phyloP scores from a whole-genome alignment of 768 basidiomycete species.

The Suillus subaureus region DNA sequence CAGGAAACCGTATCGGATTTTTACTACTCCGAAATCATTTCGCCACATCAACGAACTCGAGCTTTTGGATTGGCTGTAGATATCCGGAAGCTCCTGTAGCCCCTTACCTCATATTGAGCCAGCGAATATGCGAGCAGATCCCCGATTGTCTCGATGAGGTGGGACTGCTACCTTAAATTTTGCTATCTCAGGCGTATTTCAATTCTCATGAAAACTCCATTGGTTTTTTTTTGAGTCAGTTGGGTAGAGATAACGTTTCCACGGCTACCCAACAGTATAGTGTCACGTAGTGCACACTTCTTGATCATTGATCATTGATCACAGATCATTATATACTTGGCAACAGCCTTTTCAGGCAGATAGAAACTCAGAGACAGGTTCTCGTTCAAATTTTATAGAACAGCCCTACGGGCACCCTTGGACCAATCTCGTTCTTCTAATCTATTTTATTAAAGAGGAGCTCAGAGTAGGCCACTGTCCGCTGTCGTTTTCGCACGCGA shows the following conservation, averaged over 20 bases:
- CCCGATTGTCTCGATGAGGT: not conserved
- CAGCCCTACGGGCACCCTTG: too few relatives aligned
- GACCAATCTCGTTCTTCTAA: too few relatives aligned
- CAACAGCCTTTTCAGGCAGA: not conserved
- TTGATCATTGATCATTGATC: not conserved
- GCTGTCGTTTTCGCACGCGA: too few relatives aligned
- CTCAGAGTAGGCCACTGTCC: too few relatives aligned
- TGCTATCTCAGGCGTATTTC: not conserved
- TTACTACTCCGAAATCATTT: slow-evolving; percentile 28
- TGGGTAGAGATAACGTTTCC: not conserved
- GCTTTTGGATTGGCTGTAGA: slow-evolving; percentile 53
- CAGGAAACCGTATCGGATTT: slow-evolving; percentile 51
- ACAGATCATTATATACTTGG: not conserved
- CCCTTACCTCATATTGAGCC: slow-evolving; percentile 12
- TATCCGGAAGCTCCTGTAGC: slow-evolving; percentile 40
- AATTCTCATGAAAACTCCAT: not conserved
- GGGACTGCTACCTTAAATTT: not conserved
- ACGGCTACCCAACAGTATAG: not conserved
- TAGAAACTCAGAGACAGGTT: not conserved
- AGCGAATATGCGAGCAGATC: too few relatives aligned
- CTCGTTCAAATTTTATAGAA: slow-evolving; percentile 28
- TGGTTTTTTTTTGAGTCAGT: not conserved
- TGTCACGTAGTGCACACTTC: not conserved
- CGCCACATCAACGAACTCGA: slow-evolving; percentile 44
- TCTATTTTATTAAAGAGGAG: too few relatives aligned